phyloP scores from a whole-genome alignment of 2,329 filamentous ascomycete species.

The Monosporascus sp. region DNA sequence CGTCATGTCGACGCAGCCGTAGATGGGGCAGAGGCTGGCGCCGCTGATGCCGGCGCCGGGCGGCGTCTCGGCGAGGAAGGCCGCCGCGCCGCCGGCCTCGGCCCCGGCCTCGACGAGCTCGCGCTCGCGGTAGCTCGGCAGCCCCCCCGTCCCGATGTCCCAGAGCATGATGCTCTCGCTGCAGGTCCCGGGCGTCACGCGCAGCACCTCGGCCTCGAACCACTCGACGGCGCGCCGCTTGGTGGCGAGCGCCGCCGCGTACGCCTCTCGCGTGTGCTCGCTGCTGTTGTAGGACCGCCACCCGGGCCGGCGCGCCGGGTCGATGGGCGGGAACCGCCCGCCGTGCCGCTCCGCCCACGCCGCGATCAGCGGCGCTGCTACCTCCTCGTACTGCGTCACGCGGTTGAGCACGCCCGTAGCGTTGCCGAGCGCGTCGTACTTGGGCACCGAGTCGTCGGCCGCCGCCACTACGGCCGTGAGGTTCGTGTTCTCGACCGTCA shows the following conservation, averaged over 20 bases:
- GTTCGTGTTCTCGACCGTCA: constrained; percentile 31
- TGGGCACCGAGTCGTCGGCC: constrained; percentile 20
- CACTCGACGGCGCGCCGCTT: constrained; percentile 30
- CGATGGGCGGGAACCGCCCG: constrained; percentile 33
- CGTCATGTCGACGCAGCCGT: constrained; percentile 34
- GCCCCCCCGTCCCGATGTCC: constrained; percentile 36
- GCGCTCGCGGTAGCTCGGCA: constrained; percentile 32
- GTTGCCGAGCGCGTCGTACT: constrained; percentile 18
- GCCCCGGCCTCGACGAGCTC: constrained; percentile 15
- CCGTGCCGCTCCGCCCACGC: constrained; percentile 28
- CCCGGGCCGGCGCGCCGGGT: constrained; percentile 25
- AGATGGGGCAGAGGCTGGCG: constrained; percentile 29
- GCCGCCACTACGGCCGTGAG: constrained; percentile 27
- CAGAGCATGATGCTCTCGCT: constrained; percentile 34
- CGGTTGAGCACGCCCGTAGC: constrained; percentile 25
- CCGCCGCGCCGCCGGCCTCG: constrained; percentile 23
- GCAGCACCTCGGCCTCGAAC: constrained; percentile 32
- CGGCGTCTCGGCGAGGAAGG: constrained; percentile 27
- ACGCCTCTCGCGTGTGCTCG: constrained; percentile 12
- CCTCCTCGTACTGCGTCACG: constrained; percentile 26
- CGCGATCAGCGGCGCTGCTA: constrained; percentile 26
- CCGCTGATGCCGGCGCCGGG: constrained; percentile 23
- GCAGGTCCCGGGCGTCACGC: constrained; percentile 29
- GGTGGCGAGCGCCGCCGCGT: constrained; percentile 17
- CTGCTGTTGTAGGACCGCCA: constrained; percentile 24